Evolutionary conservation across 352 stramenopile species (phyloP).

Genomic region (Pilasporangium apinafurcum): DNA sequence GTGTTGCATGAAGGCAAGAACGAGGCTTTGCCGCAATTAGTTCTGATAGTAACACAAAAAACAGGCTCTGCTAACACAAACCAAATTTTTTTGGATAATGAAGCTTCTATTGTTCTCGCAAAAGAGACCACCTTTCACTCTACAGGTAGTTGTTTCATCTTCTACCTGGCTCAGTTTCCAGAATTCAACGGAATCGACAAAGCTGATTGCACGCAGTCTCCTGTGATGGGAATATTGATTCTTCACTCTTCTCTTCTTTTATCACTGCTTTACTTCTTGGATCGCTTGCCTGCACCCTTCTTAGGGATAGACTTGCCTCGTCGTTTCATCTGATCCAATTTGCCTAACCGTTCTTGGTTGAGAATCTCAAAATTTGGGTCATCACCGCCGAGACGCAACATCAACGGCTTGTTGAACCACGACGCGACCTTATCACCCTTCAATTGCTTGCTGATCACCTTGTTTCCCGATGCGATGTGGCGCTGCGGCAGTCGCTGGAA

Average conservation of each 20-base stretch:
- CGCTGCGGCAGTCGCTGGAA: slow-evolving; percentile 84
- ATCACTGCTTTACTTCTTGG: slow-evolving; percentile 58
- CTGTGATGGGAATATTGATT: too few relatives aligned
- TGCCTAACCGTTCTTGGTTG: slow-evolving; percentile 69
- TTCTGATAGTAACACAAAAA: too few relatives aligned
- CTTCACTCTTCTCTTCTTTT: not conserved
- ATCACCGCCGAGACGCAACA: slow-evolving; percentile 66
- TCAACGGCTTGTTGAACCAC: slow-evolving; percentile 84
- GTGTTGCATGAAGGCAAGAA: too few relatives aligned
- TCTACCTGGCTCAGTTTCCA: too few relatives aligned
- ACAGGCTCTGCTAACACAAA: too few relatives aligned
- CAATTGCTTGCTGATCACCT: slow-evolving; percentile 86
- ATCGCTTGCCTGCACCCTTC: slow-evolving; percentile 85
- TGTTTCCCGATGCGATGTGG: slow-evolving; percentile 77
- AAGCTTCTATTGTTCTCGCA: too few relatives aligned
- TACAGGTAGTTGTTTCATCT: too few relatives aligned
- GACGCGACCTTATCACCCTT: slow-evolving; percentile 81
- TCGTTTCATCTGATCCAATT: slow-evolving; percentile 83
- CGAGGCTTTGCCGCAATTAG: too few relatives aligned
- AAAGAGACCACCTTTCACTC: too few relatives aligned
- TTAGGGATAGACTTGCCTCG: slow-evolving; percentile 81
- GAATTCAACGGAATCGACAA: too few relatives aligned
- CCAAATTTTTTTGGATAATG: too few relatives aligned
- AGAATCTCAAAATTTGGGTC: slow-evolving; percentile 84
- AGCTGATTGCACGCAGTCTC: too few relatives aligned